These are phyloP conservation scores for Beauveria varroae DNA, from an alignment of 2,329 filamentous ascomycete species.

Conservation along the genomic window DNA sequence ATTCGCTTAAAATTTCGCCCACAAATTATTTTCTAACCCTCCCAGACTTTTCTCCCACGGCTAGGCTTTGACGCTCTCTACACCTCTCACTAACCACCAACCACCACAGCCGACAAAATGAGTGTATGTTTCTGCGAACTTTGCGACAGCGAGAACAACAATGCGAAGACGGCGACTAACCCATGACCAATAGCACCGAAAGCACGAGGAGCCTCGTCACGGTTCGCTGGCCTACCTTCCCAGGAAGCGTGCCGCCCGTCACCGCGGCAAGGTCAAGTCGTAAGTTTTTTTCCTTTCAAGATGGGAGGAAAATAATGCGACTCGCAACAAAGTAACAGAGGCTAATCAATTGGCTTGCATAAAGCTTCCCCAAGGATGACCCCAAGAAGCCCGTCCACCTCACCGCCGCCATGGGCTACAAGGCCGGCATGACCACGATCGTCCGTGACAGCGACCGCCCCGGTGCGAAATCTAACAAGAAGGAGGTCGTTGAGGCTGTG, in stretches of 20 bases:
- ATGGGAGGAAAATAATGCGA: not conserved
- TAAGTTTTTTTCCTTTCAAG: conserved; percentile 42
- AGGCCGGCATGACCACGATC: conserved; percentile 99
- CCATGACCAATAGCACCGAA: conserved; percentile 36
- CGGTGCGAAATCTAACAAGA: conserved; percentile 99
- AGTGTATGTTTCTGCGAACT: conserved; percentile 28
- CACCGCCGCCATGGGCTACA: conserved; percentile 97
- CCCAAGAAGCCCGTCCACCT: conserved; percentile 99
- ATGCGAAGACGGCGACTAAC: conserved; percentile 3
- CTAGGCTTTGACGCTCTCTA: conserved; percentile 3
- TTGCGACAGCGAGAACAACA: not conserved
- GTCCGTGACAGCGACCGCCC: conserved; percentile 98
- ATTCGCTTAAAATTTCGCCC: conserved; percentile 33
- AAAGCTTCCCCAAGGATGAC: conserved; percentile 99
- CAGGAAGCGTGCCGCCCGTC: conserved; percentile 86
- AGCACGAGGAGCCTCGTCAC: conserved; percentile 84
- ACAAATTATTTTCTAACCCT: conserved; percentile 25
- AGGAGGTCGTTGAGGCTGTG: conserved; percentile 88
- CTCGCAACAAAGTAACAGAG: conserved; percentile 16
- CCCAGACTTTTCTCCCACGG: conserved; percentile 12
- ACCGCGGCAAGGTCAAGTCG: conserved; percentile 98
- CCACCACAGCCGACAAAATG: conserved; percentile 32
- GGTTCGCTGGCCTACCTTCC: conserved; percentile 85
- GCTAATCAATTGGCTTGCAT: conserved; percentile 17
- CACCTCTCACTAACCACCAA: conserved; percentile 28